Evolutionary conservation across 352 stramenopile species (phyloP), one percentile per base, ranked within the genome.

Genomic region (Plasmopara muralis): DNA sequence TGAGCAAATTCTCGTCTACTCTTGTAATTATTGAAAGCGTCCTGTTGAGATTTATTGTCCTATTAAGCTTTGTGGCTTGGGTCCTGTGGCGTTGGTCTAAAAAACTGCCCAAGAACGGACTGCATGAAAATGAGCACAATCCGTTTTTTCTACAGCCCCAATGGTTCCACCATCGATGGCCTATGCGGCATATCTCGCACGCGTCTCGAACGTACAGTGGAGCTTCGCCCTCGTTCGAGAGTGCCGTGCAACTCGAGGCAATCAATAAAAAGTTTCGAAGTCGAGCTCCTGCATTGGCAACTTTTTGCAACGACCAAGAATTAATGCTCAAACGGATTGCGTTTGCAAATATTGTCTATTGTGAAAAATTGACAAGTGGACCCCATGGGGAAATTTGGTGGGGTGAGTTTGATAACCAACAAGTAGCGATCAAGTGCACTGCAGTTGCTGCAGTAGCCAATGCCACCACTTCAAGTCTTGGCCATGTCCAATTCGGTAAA

Each of bases 331-430:
- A 72, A 57, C 58, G 62, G 6, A 67, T 71, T 41, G 54, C 62
- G 2, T 71, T 68, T 34, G 62, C 62, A 0, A 58, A 58, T 1
- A 60, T 71, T 50, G 16, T 67, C 14, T 71, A 64, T 48, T 46
- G 53, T 18, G 20, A 71, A 37, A 50, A 66, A 20, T 60, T 71
- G 35, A 54, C 54, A 2, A 71, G 50, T 40, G 62, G 62, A 14
- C 46, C 50, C 8, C 64, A 64, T n/a, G 57, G 74, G 2, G 74
- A 89, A 53, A 72, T 89, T 13, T 89, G 78, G 78, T 60, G 58
- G 1, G 78, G 70, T 8, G 60, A 82, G 37, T 77, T 74, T 37
- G 62, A 73, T 25, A 68, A 61, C 2, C 61, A 77, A 18, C 50
- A 64, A 12, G 72, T 87, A 6, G 75, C 78, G 0, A 78, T 87